Base-by-base conservation (phyloP, 257 asterid genomes). In the Lycium barbarum region DNA sequence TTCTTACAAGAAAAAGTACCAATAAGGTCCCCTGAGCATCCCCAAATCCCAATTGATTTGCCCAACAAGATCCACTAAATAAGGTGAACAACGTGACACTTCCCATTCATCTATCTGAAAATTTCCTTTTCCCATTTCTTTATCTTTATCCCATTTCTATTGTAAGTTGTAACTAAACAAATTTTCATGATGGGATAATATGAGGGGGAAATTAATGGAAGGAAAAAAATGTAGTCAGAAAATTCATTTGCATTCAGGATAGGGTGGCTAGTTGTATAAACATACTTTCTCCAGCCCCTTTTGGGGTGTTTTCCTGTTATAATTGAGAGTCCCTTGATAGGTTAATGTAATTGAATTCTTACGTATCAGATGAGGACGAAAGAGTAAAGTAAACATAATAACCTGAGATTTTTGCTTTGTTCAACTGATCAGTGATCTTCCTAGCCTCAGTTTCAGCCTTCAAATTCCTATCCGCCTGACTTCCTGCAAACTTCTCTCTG, bases 391-490 rank as follows among this genome's bases (percentile, higher is more conserved):
- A 58, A 58, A 40, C 20, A 80, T 36, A 59, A 78, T 54, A n/a
- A 94, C 98, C 98, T 92, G 98, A 90, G 54, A 95, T 59, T 85
- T 94, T 92, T 53, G 92, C 86, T 81, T 92, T 93, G 80, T 91
- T 91, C 20, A 95, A 90, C 86, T 91, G 90, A 72, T 90, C 97
- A 53, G 91, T 84, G 47, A 95, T 71, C 85, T 92, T 91, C 73
- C 90, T 90, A 20, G 95, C 92, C 84, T 92, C 97, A 74, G 95
- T 88, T 81, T 90, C 88, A 76, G 88, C 97, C 90, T 86, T 94
- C 86, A 87, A 86, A 80, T 85, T 89, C 90, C 99, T 88, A 84
- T 94, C 99, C 82, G 98, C 96, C 88, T 95, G 99, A 86, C 98
- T 94, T 83, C 99, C 99, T 84, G 99, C 94, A 89, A 90, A 95